Conservation (phyloP, 2,329 filamentous ascomycete species). For the Colletotrichum falcatum region DNA sequence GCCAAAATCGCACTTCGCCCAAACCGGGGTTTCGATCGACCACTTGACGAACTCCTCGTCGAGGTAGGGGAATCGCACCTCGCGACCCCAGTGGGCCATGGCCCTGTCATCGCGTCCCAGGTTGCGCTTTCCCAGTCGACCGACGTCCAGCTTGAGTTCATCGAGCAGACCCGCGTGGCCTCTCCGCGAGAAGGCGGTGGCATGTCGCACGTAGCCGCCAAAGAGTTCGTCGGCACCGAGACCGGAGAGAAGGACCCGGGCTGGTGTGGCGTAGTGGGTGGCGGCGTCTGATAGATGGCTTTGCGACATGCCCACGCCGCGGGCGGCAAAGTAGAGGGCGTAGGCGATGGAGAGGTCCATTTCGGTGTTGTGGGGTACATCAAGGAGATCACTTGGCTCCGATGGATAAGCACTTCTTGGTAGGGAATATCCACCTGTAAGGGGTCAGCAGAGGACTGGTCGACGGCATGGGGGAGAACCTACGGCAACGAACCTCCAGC, state of each 20-base stretch:
- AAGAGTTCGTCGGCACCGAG: conserved; percentile 97
- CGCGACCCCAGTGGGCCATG: conserved; percentile 88
- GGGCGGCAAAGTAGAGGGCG: conserved; percentile 94
- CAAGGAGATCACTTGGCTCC: conserved; percentile 76
- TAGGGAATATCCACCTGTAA: conserved; percentile 83
- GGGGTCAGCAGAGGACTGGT: background rate
- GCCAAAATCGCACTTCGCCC: conserved; percentile 87
- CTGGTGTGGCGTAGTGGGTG: conserved; percentile 71
- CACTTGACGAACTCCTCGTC: conserved; percentile 89
- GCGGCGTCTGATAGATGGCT: conserved; percentile 45
- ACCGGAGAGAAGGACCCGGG: conserved; percentile 89
- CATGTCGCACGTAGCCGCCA: conserved; percentile 89
- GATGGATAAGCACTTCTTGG: conserved; percentile 76
- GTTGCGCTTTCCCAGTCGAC: conserved; percentile 90
- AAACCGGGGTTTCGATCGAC: conserved; percentile 79
- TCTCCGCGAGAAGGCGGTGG: conserved; percentile 76
- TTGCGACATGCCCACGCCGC: conserved; percentile 71
- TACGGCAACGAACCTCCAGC: conserved; percentile 86
- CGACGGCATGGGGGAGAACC: conserved; percentile 44
- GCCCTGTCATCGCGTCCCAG: conserved; percentile 93
- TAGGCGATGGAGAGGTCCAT: conserved; percentile 97
- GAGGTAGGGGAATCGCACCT: conserved; percentile 90
- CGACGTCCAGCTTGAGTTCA: conserved; percentile 87
- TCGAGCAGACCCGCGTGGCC: conserved; percentile 80
- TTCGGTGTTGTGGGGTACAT: conserved; percentile 95